These are phyloP conservation scores for Pythium myriotylum DNA, from an alignment of 352 stramenopile genomes.

Conservation along the genomic window DNA sequence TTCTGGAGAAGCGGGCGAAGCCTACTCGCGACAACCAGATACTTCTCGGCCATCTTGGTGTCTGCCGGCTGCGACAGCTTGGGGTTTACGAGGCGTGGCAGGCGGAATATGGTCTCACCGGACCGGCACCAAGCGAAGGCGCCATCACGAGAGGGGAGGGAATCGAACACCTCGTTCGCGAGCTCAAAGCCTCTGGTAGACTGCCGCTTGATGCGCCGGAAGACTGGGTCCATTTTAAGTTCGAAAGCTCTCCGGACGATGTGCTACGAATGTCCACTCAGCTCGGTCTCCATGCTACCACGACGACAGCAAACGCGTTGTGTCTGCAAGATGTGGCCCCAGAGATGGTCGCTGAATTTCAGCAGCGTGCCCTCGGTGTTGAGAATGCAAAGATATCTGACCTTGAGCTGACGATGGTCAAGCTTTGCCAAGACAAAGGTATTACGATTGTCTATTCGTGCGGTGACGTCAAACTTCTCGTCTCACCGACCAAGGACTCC, in stretches of 20 bases:
- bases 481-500: slow-evolving; percentile 13
- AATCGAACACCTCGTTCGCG: slow-evolving; percentile 25
- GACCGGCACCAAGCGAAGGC: slow-evolving; percentile 15
- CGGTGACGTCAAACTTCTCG: slow-evolving; percentile 18
- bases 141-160: slow-evolving; percentile 26
- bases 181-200: slow-evolving; percentile 19
- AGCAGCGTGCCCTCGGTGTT: slow-evolving; percentile 24
- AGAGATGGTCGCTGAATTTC: slow-evolving; percentile 26
- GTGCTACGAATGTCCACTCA: slow-evolving; percentile 18
- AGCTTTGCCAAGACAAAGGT: slow-evolving; percentile 18
- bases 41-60: slow-evolving; percentile 21
- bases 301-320: slow-evolving; percentile 9
- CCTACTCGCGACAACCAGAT: slow-evolving; percentile 32
- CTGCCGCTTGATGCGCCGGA: slow-evolving; percentile 24
- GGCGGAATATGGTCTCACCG: slow-evolving; percentile 1
- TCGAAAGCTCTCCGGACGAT: slow-evolving; percentile 15
- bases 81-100: slow-evolving; percentile 30
- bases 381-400: slow-evolving; percentile 31
- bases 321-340: slow-evolving; percentile 17
- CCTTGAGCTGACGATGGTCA: slow-evolving; percentile 32
- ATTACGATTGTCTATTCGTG: slow-evolving; percentile 26
- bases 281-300: slow-evolving; percentile 16
- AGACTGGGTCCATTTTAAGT: slow-evolving; percentile 23
- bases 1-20: slow-evolving; percentile 28
- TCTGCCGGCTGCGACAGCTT: slow-evolving; percentile 25